phyloP scores from a whole-genome alignment of 2,329 filamentous ascomycete species.

The Cercospora nicotianae region DNA sequence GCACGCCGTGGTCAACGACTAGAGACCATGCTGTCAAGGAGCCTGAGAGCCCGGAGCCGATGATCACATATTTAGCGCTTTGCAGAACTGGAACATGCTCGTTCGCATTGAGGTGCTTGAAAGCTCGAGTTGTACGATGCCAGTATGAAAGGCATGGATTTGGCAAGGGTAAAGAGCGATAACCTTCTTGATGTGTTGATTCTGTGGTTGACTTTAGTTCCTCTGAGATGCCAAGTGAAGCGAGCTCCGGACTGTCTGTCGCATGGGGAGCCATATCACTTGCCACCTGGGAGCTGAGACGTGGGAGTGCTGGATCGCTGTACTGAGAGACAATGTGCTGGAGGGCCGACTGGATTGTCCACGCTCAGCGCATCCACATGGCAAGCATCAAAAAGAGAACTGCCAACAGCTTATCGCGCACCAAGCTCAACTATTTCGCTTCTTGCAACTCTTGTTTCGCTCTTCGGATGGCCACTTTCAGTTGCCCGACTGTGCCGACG shows the following conservation, averaged over 20 bases:
- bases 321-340: not conserved
- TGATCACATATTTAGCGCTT: constrained; percentile 41
- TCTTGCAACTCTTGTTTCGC: constrained; percentile 6
- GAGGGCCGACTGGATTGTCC: not conserved
- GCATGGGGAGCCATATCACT: constrained; percentile 27
- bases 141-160: constrained; percentile 45
- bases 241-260: not conserved
- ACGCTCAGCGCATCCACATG: not conserved
- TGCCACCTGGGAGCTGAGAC: not conserved
- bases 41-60: constrained; percentile 49
- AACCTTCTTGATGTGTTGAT: constrained; percentile 5
- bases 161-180: constrained; percentile 25
- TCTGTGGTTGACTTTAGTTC: not conserved
- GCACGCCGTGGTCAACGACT: constrained; percentile 39
- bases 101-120: constrained; percentile 46
- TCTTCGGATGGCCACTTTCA: constrained; percentile 3
- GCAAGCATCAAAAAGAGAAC: not conserved
- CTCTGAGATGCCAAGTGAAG: not conserved
- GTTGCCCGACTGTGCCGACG: constrained; percentile 14
- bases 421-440: not conserved
- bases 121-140: constrained; percentile 50
- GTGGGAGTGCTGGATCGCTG: not conserved
- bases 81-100: constrained; percentile 34
- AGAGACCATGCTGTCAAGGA: constrained; percentile 45
- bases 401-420: not conserved